A percentile compares a stretch with the other conserved stretches of the same genome.
Evolutionary conservation across 2,329 filamentous ascomycete species (phyloP).

Genomic region (Nemania abortiva): DNA sequence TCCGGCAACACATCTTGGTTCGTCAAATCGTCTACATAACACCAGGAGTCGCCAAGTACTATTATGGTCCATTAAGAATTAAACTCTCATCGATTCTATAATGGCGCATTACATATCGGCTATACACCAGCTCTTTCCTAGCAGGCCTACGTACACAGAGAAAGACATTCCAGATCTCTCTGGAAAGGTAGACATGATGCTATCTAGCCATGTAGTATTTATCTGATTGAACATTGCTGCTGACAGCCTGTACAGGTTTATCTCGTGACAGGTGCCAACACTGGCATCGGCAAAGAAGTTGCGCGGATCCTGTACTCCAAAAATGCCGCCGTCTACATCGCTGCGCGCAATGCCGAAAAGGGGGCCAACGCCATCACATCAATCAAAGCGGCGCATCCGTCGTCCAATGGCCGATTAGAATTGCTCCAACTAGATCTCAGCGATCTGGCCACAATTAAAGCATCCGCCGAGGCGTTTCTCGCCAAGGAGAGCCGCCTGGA

Average conservation of each 20-base stretch:
- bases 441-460: conserved; percentile 42
- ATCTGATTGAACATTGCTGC: conserved; percentile 3
- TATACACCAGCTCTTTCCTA: conserved; percentile 40
- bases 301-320: conserved; percentile 44
- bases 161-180: conserved; percentile 42
- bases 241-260: conserved; percentile 37
- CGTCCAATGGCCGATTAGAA: conserved; percentile 42
- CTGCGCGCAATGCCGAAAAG: conserved; percentile 43
- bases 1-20: neutral
- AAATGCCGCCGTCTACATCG: conserved; percentile 44
- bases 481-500: conserved; percentile 50
- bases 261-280: conserved; percentile 47
- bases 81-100: neutral
- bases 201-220: neutral
- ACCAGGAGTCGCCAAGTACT: neutral
- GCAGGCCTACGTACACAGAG: conserved; percentile 42
- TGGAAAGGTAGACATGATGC: conserved; percentile 32
- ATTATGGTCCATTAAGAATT: neutral
- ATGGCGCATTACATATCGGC: conserved; percentile 35
- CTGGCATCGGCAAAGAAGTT: conserved; percentile 44
- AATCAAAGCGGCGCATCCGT: conserved; percentile 42
- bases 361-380: conserved; percentile 42
- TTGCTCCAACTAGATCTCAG: conserved; percentile 44
- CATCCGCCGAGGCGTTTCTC: conserved; percentile 42
- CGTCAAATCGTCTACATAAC: neutral